A percentile compares a stretch with the other conserved stretches of the same genome.
These are phyloP conservation scores for Podospora sp. DNA, from an alignment of 495 filamentous ascomycete genomes.

Conservation along the genomic window DNA sequence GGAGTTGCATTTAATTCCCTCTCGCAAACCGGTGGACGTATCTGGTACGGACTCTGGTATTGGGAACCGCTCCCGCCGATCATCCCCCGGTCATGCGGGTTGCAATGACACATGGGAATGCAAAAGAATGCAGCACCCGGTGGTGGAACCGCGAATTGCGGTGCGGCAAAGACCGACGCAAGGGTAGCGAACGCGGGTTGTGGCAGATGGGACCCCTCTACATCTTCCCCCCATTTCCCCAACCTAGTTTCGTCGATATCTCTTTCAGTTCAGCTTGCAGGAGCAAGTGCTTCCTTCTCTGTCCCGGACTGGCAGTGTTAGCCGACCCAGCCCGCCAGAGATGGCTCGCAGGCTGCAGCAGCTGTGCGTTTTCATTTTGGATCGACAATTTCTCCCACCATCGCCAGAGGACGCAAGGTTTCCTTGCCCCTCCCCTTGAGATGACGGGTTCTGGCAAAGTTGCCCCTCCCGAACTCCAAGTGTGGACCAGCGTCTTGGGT, in stretches of 20 bases:
- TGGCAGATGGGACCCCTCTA: not conserved
- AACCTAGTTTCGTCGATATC: not conserved
- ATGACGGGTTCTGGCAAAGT: not conserved
- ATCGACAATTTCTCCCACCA: conserved; percentile 23
- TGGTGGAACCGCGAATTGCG: conserved; percentile 1
- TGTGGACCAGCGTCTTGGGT: not conserved
- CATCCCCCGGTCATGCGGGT: conserved; percentile 22
- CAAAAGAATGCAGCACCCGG: conserved; percentile 5
- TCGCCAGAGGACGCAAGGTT: not conserved
- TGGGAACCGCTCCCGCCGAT: conserved; percentile 1
- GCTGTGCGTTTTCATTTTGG: not conserved
- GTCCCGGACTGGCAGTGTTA: conserved; percentile 6
- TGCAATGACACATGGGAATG: conserved; percentile 33
- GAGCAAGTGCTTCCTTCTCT: conserved; percentile 2
- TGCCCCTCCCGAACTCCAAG: not conserved
- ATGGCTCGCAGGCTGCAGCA: conserved; percentile 10
- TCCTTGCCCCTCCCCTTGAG: not conserved
- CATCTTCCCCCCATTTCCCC: not conserved
- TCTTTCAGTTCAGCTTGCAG: conserved; percentile 3
- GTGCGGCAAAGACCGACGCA: conserved; percentile 26
- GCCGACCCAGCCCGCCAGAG: conserved; percentile 22
- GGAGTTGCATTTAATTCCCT: not conserved
- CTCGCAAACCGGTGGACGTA: conserved; percentile 7
- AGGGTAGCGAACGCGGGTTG: conserved; percentile 21
- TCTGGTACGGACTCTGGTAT: conserved; percentile 12